Evolutionary conservation across 202 grass and related monocot genomes (phyloP).

Genomic region (Alloteropsis angusta): DNA sequence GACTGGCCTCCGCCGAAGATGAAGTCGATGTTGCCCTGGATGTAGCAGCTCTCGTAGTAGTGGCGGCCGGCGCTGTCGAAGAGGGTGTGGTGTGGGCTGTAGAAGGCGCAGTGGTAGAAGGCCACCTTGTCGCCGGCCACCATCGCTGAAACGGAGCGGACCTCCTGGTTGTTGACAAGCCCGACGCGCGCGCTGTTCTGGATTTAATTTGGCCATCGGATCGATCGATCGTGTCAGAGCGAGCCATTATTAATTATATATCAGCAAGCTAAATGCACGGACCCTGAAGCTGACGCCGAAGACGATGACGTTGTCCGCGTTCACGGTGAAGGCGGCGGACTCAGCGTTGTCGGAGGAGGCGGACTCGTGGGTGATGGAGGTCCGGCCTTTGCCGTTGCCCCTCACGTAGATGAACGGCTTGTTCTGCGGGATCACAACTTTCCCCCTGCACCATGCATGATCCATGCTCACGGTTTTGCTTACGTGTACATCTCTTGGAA

Average conservation of each 20-base stretch:
- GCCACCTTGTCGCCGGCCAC: constrained; percentile 73
- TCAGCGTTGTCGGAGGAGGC: constrained; percentile 40
- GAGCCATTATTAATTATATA: no score
- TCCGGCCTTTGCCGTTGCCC: constrained; percentile 71
- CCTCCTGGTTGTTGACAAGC: constrained; percentile 15
- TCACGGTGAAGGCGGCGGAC: constrained; percentile 55
- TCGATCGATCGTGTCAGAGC: background rate
- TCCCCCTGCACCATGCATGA: constrained; percentile 30
- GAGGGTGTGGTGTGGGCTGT: constrained; percentile 77
- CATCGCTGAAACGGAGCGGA: constrained; percentile 55
- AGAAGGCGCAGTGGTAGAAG: constrained; percentile 85
- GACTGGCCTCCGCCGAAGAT: constrained; percentile 82
- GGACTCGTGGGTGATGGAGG: constrained; percentile 49
- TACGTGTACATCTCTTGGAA: background rate
- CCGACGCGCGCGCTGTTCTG: constrained; percentile 47
- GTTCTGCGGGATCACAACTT: constrained; percentile 54
- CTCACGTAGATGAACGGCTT: constrained; percentile 75
- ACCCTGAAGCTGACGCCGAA: constrained; percentile 89
- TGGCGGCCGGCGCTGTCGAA: constrained; percentile 60
- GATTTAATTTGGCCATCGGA: background rate
- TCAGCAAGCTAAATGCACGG: background rate
- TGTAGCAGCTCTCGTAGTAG: constrained; percentile 92
- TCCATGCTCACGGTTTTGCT: background rate
- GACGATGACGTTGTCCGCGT: constrained; percentile 55
- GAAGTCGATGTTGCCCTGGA: constrained; percentile 92